These are phyloP conservation scores for Pseudocercospora musae DNA, from an alignment of 2,329 filamentous ascomycete genomes.

Conservation along the genomic window DNA sequence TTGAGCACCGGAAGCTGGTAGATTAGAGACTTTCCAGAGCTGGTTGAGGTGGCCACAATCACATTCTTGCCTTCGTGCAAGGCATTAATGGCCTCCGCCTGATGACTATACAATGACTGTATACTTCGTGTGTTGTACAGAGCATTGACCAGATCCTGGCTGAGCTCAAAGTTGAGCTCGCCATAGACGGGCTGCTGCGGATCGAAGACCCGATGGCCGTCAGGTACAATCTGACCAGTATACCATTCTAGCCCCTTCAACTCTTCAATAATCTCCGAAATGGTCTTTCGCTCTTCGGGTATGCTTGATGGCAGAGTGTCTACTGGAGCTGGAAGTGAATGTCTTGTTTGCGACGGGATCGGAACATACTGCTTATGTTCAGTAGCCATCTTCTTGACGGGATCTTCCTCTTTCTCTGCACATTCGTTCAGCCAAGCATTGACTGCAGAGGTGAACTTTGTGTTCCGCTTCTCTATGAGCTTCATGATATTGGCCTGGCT, in stretches of 20 bases:
- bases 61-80: constrained; percentile 79
- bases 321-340: constrained; percentile 39
- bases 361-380: constrained; percentile 64
- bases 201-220: constrained; percentile 88
- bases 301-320: constrained; percentile 64
- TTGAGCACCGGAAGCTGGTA: constrained; percentile 93
- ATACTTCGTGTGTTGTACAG: constrained; percentile 90
- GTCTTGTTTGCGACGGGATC: constrained; percentile 48
- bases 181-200: constrained; percentile 78
- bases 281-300: constrained; percentile 72
- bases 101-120: constrained; percentile 81
- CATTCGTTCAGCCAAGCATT: constrained; percentile 75
- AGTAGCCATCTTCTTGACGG: constrained; percentile 61
- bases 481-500: constrained; percentile 88
- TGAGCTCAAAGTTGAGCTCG: constrained; percentile 79
- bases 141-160: constrained; percentile 91
- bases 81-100: constrained; percentile 88
- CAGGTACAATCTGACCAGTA: constrained; percentile 84
- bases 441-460: constrained; percentile 74
- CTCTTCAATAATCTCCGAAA: constrained; percentile 81
- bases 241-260: constrained; percentile 85
- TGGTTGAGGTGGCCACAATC: constrained; percentile 91
- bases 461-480: constrained; percentile 85
- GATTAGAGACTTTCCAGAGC: constrained; percentile 95
- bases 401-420: constrained; percentile 60